Conservation (phyloP, 306 rosid genomes). For the Gynostemma pentaphyllum region DNA sequence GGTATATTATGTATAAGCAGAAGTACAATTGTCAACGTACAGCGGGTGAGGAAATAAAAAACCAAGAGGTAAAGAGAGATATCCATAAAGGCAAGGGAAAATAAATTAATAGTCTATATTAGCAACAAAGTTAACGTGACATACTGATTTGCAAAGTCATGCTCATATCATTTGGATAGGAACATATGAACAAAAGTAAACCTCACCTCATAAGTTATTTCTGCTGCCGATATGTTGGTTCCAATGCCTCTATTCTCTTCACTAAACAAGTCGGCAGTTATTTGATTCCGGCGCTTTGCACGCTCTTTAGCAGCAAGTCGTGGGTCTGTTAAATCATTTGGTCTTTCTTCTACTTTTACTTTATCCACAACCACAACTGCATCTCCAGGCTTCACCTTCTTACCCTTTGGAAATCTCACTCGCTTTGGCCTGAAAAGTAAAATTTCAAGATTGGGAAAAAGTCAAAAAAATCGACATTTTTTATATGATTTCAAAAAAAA, state of each 20-base stretch:
- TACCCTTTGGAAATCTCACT: conserved; percentile 84
- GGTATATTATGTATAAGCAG: too few relatives aligned
- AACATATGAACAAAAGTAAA: not conserved
- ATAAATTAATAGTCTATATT: too few relatives aligned
- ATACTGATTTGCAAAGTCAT: not conserved
- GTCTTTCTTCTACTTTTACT: conserved; percentile 21
- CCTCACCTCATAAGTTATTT: conserved; percentile 49
- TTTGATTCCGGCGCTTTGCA: conserved; percentile 33
- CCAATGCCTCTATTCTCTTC: conserved; percentile 34
- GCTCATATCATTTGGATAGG: not conserved
- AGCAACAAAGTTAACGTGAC: not conserved
- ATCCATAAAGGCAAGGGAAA: too few relatives aligned
- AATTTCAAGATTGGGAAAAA: not conserved
- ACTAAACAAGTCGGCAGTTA: conserved; percentile 41
- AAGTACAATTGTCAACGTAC: too few relatives aligned
- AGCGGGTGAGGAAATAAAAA: too few relatives aligned
- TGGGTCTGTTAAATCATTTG: conserved; percentile 26
- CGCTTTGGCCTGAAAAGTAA: conserved; percentile 22
- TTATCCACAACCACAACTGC: conserved; percentile 25
- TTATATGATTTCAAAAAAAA: too few relatives aligned
- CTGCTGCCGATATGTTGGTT: conserved; percentile 38
- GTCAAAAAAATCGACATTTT: too few relatives aligned
- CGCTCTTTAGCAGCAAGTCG: conserved; percentile 59
- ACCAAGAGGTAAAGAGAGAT: too few relatives aligned
- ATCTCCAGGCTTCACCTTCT: conserved; percentile 51